Evolutionary conservation across 1,284 basidiomycete species (phyloP).

Genomic region (Papiliotrema fonsecae): DNA sequence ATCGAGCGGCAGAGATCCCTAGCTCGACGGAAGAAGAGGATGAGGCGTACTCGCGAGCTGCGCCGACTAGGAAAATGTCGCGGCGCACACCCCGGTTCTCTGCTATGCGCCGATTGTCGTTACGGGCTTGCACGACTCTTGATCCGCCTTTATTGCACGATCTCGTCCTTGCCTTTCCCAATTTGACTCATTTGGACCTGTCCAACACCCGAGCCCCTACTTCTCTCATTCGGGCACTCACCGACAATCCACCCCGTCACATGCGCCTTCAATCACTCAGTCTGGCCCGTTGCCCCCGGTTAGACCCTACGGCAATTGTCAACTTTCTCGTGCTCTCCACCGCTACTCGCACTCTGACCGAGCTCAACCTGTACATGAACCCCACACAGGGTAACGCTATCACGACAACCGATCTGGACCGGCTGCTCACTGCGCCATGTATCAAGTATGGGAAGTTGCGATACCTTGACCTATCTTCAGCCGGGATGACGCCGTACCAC

Average conservation of each 20-base stretch:
- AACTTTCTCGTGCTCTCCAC: conserved; percentile 68
- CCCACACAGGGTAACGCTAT: conserved; percentile 79
- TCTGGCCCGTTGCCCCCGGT: conserved; percentile 78
- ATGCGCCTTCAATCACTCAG: conserved; percentile 73
- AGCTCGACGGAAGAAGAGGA: conserved; percentile 28
- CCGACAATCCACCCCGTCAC: conserved; percentile 54
- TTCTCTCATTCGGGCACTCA: conserved; percentile 47
- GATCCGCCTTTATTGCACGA: conserved; percentile 66
- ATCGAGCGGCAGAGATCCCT: conserved; percentile 7
- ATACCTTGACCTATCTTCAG: conserved; percentile 86
- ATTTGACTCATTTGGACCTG: conserved; percentile 51
- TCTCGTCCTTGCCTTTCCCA: conserved; percentile 56
- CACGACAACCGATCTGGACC: conserved; percentile 60
- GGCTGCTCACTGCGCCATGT: conserved; percentile 75
- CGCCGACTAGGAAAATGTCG: conserved; percentile 3
- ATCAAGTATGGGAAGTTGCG: conserved; percentile 70
- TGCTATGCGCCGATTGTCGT: conserved; percentile 72
- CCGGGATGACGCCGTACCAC: conserved; percentile 63
- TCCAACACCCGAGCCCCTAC: conserved; percentile 66
- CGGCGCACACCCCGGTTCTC: conserved; percentile 57
- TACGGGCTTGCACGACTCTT: conserved; percentile 77
- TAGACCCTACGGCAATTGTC: conserved; percentile 73
- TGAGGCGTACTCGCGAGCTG: conserved; percentile 7
- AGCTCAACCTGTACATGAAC: conserved; percentile 87
- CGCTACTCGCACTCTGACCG: conserved; percentile 58